Evolutionary conservation across 306 rosid genomes (phyloP).

Genomic region (Malus fusca): DNA sequence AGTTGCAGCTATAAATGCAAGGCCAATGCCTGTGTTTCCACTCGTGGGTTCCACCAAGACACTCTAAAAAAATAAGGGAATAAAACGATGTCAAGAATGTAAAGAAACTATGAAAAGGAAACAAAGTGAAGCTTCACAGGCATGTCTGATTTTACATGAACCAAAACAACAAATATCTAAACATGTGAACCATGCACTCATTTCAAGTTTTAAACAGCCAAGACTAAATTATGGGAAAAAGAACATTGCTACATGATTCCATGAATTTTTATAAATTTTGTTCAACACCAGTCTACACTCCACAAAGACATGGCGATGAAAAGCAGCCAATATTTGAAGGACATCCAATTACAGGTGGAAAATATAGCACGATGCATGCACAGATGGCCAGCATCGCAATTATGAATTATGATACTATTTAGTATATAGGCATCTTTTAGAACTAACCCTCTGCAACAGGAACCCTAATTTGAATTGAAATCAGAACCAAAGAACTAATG

Average conservation of each 20-base stretch:
- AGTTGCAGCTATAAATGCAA: conserved; percentile 95
- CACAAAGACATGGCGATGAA: not conserved
- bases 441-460: not conserved
- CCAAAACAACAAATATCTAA: not conserved
- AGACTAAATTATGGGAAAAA: not conserved
- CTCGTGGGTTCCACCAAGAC: conserved; percentile 95
- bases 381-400: not conserved
- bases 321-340: not conserved
- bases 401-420: not conserved
- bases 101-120: not conserved
- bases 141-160: conserved; percentile 10
- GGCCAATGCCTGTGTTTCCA: conserved; percentile 98
- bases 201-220: conserved; percentile 1
- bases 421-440: not conserved
- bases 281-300: not conserved
- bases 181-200: not conserved
- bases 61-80: conserved; percentile 44
- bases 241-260: not conserved
- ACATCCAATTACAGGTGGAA: not conserved
- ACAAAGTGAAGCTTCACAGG: conserved; percentile 7
- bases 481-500: not conserved
- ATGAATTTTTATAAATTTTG: not conserved
- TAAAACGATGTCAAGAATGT: conserved; percentile 18
- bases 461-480: not conserved
- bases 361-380: not conserved